phyloP scores from a whole-genome alignment of 805 yeast genomes.

The Metschnikowia drakensbergensis region DNA sequence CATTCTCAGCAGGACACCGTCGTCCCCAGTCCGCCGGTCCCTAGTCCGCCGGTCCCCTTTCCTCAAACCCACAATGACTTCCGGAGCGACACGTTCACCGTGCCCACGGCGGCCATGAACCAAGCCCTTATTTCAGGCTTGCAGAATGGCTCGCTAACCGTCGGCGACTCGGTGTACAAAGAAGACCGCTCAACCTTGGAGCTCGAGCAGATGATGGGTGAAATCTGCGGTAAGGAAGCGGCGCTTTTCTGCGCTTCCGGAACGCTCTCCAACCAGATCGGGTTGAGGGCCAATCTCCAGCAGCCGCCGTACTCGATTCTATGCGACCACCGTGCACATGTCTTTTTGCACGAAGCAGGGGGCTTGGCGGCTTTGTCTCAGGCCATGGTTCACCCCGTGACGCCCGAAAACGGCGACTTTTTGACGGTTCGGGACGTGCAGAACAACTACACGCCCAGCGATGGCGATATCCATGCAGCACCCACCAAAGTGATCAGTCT shows the following conservation, averaged over 20 bases:
- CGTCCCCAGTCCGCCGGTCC: too few relatives aligned
- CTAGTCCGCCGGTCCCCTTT: background rate
- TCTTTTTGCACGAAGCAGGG: slow-evolving; percentile 82
- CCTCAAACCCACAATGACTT: slow-evolving; percentile 31
- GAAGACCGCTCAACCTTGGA: slow-evolving; percentile 71
- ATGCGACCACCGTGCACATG: slow-evolving; percentile 84
- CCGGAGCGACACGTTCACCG: slow-evolving; percentile 82
- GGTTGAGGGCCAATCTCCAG: slow-evolving; percentile 63
- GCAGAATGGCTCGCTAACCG: slow-evolving; percentile 29
- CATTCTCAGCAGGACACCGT: too few relatives aligned
- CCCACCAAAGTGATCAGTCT: slow-evolving; percentile 82
- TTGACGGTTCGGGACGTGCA: slow-evolving; percentile 77
- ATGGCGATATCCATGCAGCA: slow-evolving; percentile 82
- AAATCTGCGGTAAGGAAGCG: slow-evolving; percentile 72
- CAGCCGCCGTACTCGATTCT: slow-evolving; percentile 86
- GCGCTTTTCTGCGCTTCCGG: slow-evolving; percentile 86
- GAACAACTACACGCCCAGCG: slow-evolving; percentile 59
- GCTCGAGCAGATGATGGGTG: slow-evolving; percentile 62
- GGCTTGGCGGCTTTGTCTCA: slow-evolving; percentile 86
- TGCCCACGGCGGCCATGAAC: slow-evolving; percentile 74
- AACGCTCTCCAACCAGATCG: slow-evolving; percentile 87
- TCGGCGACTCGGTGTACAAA: slow-evolving; percentile 86
- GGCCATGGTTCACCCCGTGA: slow-evolving; percentile 85
- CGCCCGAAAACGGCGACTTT: slow-evolving; percentile 70
- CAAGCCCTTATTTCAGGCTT: slow-evolving; percentile 42